phyloP scores from a whole-genome alignment of 2,329 filamentous ascomycete species.

The Nemania abortiva region DNA sequence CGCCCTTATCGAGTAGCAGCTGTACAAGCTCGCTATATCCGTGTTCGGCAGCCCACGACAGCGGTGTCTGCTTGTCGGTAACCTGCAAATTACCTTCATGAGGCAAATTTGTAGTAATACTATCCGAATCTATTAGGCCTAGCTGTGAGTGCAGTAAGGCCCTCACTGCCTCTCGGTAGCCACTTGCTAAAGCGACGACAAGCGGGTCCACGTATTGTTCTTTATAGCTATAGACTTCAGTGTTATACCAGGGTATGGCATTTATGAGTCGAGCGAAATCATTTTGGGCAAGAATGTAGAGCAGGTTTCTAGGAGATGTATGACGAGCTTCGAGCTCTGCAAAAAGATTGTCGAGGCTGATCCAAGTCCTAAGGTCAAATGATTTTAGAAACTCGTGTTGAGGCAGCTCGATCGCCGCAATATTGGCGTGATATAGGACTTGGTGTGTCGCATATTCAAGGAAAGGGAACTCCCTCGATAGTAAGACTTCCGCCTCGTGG shows the following conservation, averaged over 20 bases:
- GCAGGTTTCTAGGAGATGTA: slow-evolving; percentile 2
- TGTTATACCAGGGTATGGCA: neutral
- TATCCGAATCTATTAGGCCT: neutral
- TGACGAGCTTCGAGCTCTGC: neutral
- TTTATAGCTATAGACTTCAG: neutral
- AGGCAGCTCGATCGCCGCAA: slow-evolving; percentile 3
- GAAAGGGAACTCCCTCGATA: slow-evolving; percentile 33
- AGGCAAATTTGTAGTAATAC: neutral
- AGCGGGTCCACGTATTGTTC: slow-evolving; percentile 9
- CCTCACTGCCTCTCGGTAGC: slow-evolving; percentile 3
- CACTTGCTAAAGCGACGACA: slow-evolving; percentile 11
- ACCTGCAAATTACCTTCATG: neutral
- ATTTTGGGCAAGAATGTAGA: slow-evolving; percentile 19
- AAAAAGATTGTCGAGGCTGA: slow-evolving; percentile 9
- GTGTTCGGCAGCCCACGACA: neutral
- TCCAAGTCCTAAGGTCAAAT: slow-evolving; percentile 16
- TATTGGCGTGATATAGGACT: slow-evolving; percentile 35
- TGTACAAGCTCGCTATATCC: neutral
- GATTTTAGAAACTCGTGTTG: slow-evolving; percentile 13
- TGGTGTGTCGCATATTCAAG: slow-evolving; percentile 34
- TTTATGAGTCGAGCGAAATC: slow-evolving; percentile 20
- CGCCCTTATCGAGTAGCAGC: neutral
- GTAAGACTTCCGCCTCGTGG: neutral
- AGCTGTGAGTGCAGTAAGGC: neutral
- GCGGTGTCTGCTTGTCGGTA: neutral